These are phyloP conservation scores for Ceratobasidium sp. DNA, from an alignment of 1,284 basidiomycete genomes.

Conservation along the genomic window DNA sequence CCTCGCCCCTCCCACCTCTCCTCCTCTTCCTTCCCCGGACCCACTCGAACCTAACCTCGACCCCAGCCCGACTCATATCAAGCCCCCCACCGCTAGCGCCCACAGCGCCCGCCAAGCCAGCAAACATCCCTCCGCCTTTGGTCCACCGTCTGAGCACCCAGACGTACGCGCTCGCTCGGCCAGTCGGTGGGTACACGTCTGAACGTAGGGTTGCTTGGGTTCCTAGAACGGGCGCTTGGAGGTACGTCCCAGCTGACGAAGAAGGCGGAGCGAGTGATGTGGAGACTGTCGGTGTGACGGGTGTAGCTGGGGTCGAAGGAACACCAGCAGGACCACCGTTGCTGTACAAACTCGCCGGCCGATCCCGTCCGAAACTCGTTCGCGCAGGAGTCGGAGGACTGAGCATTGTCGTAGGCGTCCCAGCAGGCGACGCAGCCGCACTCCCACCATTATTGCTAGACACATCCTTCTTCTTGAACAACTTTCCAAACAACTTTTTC, in stretches of 20 bases:
- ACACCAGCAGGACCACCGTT: not conserved
- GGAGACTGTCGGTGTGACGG: conserved; percentile 38
- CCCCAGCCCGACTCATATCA: conserved; percentile 53
- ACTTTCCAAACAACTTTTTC: conserved; percentile 79
- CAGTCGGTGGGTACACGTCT: conserved; percentile 59
- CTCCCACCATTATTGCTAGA: no score
- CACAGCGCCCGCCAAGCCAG: conserved; percentile 50
- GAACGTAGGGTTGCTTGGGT: conserved; percentile 68
- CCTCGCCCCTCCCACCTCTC: conserved; percentile 25
- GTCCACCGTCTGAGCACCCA: conserved; percentile 88
- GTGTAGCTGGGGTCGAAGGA: not conserved
- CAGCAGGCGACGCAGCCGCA: conserved; percentile 15
- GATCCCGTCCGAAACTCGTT: conserved; percentile 22
- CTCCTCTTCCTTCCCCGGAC: conserved; percentile 64
- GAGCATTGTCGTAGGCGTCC: not conserved
- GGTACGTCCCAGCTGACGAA: conserved; percentile 51
- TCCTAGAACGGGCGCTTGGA: conserved; percentile 74
- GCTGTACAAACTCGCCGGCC: conserved; percentile 28
- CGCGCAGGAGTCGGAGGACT: conserved; percentile 43
- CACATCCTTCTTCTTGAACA: conserved; percentile 81
- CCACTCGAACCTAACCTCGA: conserved; percentile 85
- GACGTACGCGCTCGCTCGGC: conserved; percentile 74
- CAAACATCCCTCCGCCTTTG: conserved; percentile 60
- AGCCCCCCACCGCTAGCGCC: conserved; percentile 54
- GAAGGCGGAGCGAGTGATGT: conserved; percentile 45